phyloP scores from a whole-genome alignment of 2,329 filamentous ascomycete species.

The Cercospora sojina region DNA sequence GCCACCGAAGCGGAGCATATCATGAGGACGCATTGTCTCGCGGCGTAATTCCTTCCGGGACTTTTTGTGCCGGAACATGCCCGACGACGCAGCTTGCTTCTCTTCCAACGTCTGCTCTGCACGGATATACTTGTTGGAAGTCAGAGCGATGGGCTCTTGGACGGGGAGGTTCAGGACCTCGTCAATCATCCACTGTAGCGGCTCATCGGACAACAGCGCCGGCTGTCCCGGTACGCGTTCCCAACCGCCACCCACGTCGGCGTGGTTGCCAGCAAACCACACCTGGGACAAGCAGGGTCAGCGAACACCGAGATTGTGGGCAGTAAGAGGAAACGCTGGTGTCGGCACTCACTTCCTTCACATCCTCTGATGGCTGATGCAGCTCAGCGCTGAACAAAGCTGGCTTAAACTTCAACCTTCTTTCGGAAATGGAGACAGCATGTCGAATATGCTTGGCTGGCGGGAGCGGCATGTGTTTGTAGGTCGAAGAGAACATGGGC shows the following conservation, averaged over 20 bases:
- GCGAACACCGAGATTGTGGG: background rate
- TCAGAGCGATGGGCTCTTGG: conserved; percentile 7
- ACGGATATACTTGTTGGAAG: conserved; percentile 9
- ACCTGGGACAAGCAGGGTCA: conserved; percentile 67
- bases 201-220: conserved; percentile 17
- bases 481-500: conserved; percentile 38
- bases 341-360: background rate
- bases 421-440: conserved; percentile 39
- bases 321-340: background rate
- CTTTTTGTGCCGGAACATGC: background rate
- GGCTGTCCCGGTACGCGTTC: conserved; percentile 13
- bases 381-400: background rate
- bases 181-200: conserved; percentile 56
- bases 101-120: background rate
- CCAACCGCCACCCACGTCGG: conserved; percentile 19
- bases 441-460: conserved; percentile 53
- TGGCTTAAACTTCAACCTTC: background rate
- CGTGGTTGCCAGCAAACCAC: conserved; percentile 70
- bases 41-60: conserved; percentile 3
- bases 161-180: conserved; percentile 47
- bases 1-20: conserved; percentile 17
- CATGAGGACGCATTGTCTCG: conserved; percentile 13
- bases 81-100: background rate
- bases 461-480: background rate
- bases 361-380: conserved; percentile 56